Percentiles rank a stretch among this genome's conserved stretches.
Conservation (phyloP, 495 filamentous ascomycete genomes). For the Hyaloscypha hepaticicola region DNA sequence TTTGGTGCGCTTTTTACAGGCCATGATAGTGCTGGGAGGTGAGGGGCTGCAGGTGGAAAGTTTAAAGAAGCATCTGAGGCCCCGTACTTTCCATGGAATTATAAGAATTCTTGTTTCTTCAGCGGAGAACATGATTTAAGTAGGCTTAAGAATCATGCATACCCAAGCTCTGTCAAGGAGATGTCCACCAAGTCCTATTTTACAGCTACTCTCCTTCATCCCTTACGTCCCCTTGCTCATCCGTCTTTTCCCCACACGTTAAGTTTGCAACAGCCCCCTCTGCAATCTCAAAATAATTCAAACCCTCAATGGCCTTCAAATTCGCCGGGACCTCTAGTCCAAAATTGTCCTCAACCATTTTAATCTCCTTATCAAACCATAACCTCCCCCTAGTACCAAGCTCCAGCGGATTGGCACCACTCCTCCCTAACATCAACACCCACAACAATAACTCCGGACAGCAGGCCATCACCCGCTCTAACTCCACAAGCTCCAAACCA, state of each 20-base stretch:
- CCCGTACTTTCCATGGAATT: too few relatives aligned
- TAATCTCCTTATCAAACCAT: conserved; percentile 2
- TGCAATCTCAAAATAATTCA: conserved; percentile 10
- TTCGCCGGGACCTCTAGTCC: not conserved
- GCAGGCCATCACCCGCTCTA: not conserved
- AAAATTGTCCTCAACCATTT: not conserved
- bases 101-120: too few relatives aligned
- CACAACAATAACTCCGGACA: conserved; percentile 16
- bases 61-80: too few relatives aligned
- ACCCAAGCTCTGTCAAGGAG: too few relatives aligned
- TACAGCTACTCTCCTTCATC: not conserved
- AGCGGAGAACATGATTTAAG: too few relatives aligned
- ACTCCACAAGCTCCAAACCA: conserved; percentile 10
- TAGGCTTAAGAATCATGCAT: too few relatives aligned
- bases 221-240: not conserved
- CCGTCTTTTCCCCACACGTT: not conserved
- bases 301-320: not conserved
- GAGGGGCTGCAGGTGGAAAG: too few relatives aligned
- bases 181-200: too few relatives aligned
- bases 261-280: not conserved
- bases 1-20: too few relatives aligned
- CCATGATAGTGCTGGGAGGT: too few relatives aligned
- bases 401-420: not conserved
- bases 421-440: conserved; percentile 8
- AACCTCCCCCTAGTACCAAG: not conserved